A percentile compares a stretch with the other conserved stretches of the same genome.
These are phyloP conservation scores for Penicillium turbatum DNA, from an alignment of 495 filamentous ascomycete genomes.

Conservation along the genomic window DNA sequence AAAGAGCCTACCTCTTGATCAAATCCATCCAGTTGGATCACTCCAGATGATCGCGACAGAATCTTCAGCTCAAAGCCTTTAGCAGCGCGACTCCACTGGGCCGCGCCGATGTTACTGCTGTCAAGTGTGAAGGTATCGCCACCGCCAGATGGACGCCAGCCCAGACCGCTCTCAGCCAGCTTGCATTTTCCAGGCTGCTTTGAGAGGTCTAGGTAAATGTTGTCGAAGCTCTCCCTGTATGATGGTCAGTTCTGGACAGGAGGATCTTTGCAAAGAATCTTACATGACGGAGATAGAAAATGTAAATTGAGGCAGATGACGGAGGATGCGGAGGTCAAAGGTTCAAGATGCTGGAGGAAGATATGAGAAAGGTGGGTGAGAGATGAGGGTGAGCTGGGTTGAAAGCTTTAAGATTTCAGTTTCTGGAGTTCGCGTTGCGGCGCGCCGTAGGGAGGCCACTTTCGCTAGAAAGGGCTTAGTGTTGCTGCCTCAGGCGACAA, in stretches of 20 bases:
- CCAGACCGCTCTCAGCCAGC: conserved; percentile 86
- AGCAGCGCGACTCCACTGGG: conserved; percentile 93
- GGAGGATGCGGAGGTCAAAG: neutral
- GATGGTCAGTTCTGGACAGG: conserved; percentile 22
- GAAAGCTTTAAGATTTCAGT: conserved; percentile 28
- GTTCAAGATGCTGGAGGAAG: neutral
- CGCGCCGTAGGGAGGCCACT: conserved; percentile 30
- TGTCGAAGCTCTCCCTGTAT: conserved; percentile 85
- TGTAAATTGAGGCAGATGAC: neutral
- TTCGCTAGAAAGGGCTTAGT: conserved; percentile 21
- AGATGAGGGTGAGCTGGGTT: conserved; percentile 7
- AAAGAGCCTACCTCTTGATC: conserved; percentile 67
- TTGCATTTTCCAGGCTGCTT: conserved; percentile 86
- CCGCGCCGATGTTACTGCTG: conserved; percentile 69
- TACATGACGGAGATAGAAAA: conserved; percentile 38
- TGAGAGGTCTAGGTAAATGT: conserved; percentile 91
- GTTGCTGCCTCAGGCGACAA: conserved; percentile 17
- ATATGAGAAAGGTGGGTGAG: neutral
- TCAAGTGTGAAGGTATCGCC: conserved; percentile 92
- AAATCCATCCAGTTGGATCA: conserved; percentile 94
- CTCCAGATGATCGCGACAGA: conserved; percentile 70
- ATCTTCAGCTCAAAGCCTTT: conserved; percentile 93
- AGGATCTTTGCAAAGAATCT: conserved; percentile 13
- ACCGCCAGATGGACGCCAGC: conserved; percentile 84
- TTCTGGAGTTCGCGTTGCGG: conserved; percentile 37